Evolutionary conservation across 441 rosid genomes (phyloP).

Genomic region (Croton setiger): DNA sequence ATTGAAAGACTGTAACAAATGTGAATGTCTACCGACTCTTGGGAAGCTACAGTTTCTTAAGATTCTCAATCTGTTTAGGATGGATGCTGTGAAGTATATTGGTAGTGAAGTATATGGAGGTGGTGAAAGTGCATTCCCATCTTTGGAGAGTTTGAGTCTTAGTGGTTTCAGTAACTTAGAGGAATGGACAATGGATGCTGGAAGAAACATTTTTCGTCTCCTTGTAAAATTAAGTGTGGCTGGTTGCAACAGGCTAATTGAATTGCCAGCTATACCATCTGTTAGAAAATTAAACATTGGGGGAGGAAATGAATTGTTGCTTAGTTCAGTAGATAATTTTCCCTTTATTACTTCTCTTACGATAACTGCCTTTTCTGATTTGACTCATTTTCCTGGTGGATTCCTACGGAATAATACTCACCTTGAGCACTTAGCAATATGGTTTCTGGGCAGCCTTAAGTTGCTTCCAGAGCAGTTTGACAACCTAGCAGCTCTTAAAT

Average conservation of each 20-base stretch:
- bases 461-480: slow-evolving; percentile 4
- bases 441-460: background rate
- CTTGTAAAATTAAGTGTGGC: background rate
- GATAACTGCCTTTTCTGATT: background rate
- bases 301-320: background rate
- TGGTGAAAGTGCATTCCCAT: slow-evolving; percentile 3
- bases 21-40: slow-evolving; percentile 23
- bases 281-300: background rate
- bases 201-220: slow-evolving; percentile 7
- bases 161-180: background rate
- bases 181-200: slow-evolving; percentile 11
- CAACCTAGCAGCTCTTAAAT: background rate
- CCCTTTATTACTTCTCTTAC: background rate
- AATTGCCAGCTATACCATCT: slow-evolving; percentile 13
- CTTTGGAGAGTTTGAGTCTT: slow-evolving; percentile 7
- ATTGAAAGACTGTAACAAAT: background rate
- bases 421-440: background rate
- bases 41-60: slow-evolving; percentile 21
- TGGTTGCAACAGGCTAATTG: slow-evolving; percentile 7
- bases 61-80: background rate
- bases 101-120: slow-evolving; percentile 7
- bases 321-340: background rate
- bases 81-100: slow-evolving; percentile 10
- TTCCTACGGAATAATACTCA: slow-evolving; percentile 17
- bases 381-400: slow-evolving; percentile 4